Evolutionary conservation across 2,329 filamentous ascomycete species (phyloP).

Genomic region (Hypoxylon sp.): DNA sequence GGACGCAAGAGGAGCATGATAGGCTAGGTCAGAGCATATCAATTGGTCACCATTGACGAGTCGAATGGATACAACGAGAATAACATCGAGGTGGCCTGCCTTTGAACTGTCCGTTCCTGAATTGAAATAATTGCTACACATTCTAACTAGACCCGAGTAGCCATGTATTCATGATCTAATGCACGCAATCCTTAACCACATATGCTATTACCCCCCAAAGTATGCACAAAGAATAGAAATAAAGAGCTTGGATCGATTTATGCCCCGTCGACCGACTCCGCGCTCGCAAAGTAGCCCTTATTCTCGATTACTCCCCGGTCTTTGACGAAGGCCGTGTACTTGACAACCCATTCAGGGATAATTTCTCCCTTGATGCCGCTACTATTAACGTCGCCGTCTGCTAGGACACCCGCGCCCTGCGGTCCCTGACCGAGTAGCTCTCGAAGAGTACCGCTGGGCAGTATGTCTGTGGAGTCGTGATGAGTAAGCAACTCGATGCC

Average conservation of each 20-base stretch:
- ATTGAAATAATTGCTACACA: constrained; percentile 15
- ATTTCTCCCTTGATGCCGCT: constrained; percentile 82
- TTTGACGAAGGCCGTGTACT: constrained; percentile 96
- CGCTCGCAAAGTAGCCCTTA: constrained; percentile 96
- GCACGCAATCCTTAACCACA: constrained; percentile 30
- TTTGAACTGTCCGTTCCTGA: background rate
- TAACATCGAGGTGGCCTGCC: background rate
- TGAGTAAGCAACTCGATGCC: constrained; percentile 92
- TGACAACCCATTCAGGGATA: constrained; percentile 92
- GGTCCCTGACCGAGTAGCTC: constrained; percentile 83
- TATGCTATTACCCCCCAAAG: constrained; percentile 29
- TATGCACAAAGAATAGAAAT: constrained; percentile 31
- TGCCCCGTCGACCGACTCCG: constrained; percentile 70
- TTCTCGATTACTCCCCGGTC: constrained; percentile 97
- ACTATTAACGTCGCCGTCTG: constrained; percentile 66
- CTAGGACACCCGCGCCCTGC: constrained; percentile 82
- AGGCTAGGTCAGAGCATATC: constrained; percentile 69
- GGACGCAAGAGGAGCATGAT: constrained; percentile 98
- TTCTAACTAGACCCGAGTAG: constrained; percentile 24
- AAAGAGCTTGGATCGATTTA: constrained; percentile 8
- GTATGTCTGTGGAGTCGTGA: constrained; percentile 92
- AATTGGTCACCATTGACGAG: background rate
- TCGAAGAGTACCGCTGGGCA: constrained; percentile 86
- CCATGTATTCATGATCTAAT: constrained; percentile 44
- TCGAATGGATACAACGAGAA: constrained; percentile 14